These are phyloP conservation scores for Coemansia sp. DNA, from an alignment of 192 early-diverging fungal genomes.

Conservation along the genomic window DNA sequence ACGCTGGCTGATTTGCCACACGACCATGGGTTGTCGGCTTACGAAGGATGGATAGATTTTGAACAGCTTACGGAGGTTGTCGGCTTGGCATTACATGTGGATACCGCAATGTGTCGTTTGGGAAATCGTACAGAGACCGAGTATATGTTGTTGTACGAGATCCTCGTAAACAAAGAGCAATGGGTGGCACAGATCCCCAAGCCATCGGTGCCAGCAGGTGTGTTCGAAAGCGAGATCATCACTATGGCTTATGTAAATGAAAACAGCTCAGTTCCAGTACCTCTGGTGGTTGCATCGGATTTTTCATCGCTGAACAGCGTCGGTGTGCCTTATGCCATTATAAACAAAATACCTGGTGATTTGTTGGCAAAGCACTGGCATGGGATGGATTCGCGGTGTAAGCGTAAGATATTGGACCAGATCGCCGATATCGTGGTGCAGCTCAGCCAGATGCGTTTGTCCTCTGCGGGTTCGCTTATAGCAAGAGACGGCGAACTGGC, in stretches of 20 bases:
- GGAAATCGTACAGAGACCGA: constrained; percentile 33
- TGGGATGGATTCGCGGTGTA: constrained; percentile 11
- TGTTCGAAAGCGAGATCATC: constrained; percentile 44
- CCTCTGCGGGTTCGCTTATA: constrained; percentile 28
- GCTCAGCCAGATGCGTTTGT: constrained; percentile 27
- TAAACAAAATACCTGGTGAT: constrained; percentile 11
- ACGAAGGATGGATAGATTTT: constrained; percentile 44
- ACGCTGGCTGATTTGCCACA: constrained; percentile 11
- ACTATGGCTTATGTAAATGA: constrained; percentile 29
- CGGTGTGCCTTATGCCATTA: constrained; percentile 40
- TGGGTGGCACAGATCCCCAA: constrained; percentile 38
- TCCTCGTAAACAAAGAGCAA: not conserved
- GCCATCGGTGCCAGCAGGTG: constrained; percentile 17
- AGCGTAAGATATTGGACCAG: constrained; percentile 31
- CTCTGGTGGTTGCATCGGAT: constrained; percentile 16
- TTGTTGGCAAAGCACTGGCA: constrained; percentile 26
- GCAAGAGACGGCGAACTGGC: constrained; percentile 13
- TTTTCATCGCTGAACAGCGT: constrained; percentile 30
- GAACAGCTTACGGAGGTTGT: constrained; percentile 17
- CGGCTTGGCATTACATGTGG: not conserved
- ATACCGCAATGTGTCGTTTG: not conserved
- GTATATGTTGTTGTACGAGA: constrained; percentile 33
- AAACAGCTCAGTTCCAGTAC: constrained; percentile 16
- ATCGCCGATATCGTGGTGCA: constrained; percentile 37
- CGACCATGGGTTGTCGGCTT: constrained; percentile 13